Base-by-base conservation (phyloP, 208 protist genomes). In the Acanthamoeba sp. region DNA sequence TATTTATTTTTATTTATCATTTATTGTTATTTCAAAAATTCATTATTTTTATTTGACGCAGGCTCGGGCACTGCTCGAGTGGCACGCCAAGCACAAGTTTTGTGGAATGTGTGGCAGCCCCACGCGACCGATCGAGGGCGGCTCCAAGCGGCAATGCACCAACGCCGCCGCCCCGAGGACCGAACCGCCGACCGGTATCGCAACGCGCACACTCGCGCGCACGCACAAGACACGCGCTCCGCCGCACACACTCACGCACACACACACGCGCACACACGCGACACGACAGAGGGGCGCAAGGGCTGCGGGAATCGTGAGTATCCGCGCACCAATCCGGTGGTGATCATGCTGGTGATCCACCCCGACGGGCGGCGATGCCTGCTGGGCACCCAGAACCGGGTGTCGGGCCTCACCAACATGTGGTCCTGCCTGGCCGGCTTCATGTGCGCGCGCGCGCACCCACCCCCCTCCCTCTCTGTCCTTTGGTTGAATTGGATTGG, bases 271-370 rank as follows among this genome's bases (percentile, higher is more conserved):
- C n/a, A n/a, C n/a, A n/a, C n/a, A n/a, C n/a, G n/a, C n/a, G n/a
- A n/a, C n/a, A n/a, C n/a, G n/a, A n/a, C n/a, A 50, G 45, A 14
- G 10, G 62, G 1, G 14, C n/a, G 18, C 29, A 69, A 69, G 29
- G 62, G 62, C 62, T 69, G 62, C 62, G 62, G 62, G 9, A 27
- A 34, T 36, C 22, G 62, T 10, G 62, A 69, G 29, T 69, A 69
- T 22, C 62, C 62, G 62, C 62, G 62, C 62, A 69, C 62, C 62
- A 69, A 69, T 20, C 62, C 62, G n/a, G 62, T 69, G 62, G 62
- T 69, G 62, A 69, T 69, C 62, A 69, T 69, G 62, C 62, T 69
- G n/a, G 62, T 69, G 22, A 69, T 69, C 22, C 62, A 69, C 4
- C 62, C 62, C 29, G 62, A 69, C 29, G 62, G 62, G 2, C 62